Evolutionary conservation across 805 yeast genomes (phyloP).

Genomic region (Suhomyces canberraensis): DNA sequence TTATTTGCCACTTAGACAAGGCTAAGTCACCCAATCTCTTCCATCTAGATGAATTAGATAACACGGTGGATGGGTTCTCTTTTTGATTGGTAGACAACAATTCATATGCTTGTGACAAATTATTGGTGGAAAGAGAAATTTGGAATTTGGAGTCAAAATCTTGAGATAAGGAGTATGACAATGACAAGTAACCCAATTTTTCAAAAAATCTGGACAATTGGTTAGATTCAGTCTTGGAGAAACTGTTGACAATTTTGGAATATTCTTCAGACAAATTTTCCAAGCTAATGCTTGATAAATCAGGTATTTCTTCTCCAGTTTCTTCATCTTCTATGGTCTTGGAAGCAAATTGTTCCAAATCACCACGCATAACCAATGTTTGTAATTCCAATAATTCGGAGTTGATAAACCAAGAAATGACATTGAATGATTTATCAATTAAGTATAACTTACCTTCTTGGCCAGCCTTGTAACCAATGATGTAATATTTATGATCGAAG

Average conservation of each 20-base stretch:
- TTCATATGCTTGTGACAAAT: constrained; percentile 68
- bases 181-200: constrained; percentile 82
- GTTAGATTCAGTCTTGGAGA: constrained; percentile 62
- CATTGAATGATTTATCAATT: constrained; percentile 85
- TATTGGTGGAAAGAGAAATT: constrained; percentile 73
- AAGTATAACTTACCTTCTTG: constrained; percentile 87
- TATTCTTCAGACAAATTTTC: constrained; percentile 55
- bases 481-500: constrained; percentile 81
- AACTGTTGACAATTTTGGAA: constrained; percentile 48
- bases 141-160: constrained; percentile 92
- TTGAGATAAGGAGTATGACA: constrained; percentile 78
- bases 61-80: constrained; percentile 46
- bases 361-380: constrained; percentile 93
- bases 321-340: constrained; percentile 31
- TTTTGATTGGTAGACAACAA: constrained; percentile 32
- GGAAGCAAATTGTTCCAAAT: constrained; percentile 61
- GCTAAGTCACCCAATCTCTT: constrained; percentile 87
- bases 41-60: constrained; percentile 61
- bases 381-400: constrained; percentile 90
- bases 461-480: constrained; percentile 79
- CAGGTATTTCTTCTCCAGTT: constrained; percentile 37
- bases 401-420: constrained; percentile 77
- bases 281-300: constrained; percentile 43
- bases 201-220: constrained; percentile 91
- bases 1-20: constrained; percentile 71